Evolutionary conservation across 169 alveolate species (phyloP).

Genomic region (Eimeria nieschulzi): DNA sequence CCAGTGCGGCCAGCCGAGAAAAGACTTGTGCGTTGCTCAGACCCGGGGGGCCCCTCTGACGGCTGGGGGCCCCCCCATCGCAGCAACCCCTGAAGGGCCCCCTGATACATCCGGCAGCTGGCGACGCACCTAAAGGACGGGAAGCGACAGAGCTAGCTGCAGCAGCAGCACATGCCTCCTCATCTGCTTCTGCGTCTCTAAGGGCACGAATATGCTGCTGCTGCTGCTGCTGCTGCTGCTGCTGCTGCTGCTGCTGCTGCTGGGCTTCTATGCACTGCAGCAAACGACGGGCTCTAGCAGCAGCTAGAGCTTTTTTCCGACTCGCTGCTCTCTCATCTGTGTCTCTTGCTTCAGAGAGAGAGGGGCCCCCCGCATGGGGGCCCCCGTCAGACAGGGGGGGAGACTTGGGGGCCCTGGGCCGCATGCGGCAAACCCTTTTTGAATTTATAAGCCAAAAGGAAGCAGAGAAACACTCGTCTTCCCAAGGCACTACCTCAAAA

Average conservation of each 20-base stretch:
- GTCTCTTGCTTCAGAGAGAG: not conserved
- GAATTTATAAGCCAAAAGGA: too few species aligned
- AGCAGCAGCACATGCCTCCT: too few species aligned
- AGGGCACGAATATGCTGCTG: not conserved
- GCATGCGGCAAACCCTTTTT: too few species aligned
- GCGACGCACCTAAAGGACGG: too few species aligned
- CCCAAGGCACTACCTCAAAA: too few species aligned
- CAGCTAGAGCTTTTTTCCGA: not conserved
- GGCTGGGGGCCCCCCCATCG: not conserved
- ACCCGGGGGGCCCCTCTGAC: not conserved
- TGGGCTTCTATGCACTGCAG: not conserved
- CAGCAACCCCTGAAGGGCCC: not conserved
- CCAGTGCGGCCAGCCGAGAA: slow-evolving; percentile 1
- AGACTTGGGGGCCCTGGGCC: too few species aligned
- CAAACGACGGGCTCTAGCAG: not conserved
- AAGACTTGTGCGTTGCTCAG: not conserved
- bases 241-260: slow-evolving; percentile 47
- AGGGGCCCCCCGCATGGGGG: too few species aligned
- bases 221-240: not conserved
- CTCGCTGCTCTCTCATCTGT: not conserved
- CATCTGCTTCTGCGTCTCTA: too few species aligned
- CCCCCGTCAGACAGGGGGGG: too few species aligned
- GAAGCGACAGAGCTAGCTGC: too few species aligned
- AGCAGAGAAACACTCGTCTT: too few species aligned
- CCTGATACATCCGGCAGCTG: too few species aligned